A percentile compares a stretch with the other conserved stretches of the same genome.
Conservation (phyloP, 2,329 filamentous ascomycete genomes). For the Chaetomiaceae sp. region DNA sequence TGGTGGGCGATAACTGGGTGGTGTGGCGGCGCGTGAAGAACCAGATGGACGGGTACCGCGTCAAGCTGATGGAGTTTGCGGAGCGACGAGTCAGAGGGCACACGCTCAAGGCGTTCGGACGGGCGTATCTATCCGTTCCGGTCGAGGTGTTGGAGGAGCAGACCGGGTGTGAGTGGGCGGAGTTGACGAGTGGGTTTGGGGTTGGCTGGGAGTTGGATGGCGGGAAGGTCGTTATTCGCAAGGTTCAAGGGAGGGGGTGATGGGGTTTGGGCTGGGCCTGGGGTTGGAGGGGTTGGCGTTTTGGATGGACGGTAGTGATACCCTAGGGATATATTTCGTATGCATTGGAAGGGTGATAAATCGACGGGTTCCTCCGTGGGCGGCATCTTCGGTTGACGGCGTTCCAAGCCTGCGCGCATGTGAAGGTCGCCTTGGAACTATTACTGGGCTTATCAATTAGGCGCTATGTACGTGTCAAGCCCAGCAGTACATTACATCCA, state of each 20-base stretch:
- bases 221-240: constrained; percentile 71
- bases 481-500: not conserved
- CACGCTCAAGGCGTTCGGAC: constrained; percentile 80
- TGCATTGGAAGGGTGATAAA: no score
- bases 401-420: no score
- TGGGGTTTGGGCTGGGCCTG: not conserved
- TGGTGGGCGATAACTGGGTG: constrained; percentile 80
- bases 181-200: constrained; percentile 61
- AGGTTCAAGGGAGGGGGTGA: constrained; percentile 38
- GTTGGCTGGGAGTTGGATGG: constrained; percentile 85
- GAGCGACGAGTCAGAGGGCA: constrained; percentile 69
- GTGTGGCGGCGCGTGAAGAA: constrained; percentile 67
- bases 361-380: no score
- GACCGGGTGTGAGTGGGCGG: constrained; percentile 66
- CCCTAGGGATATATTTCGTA: not conserved
- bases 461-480: not conserved
- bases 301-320: constrained; percentile 4
- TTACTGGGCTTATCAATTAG: not conserved
- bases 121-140: constrained; percentile 73
- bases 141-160: constrained; percentile 63
- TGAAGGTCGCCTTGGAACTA: no score
- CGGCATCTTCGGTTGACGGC: no score
- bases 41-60: constrained; percentile 74
- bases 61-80: constrained; percentile 75
- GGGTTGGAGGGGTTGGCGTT: not conserved